Evolutionary conservation across 2,329 filamentous ascomycete genomes (phyloP).

Genomic region (Fusarium bulbicola): DNA sequence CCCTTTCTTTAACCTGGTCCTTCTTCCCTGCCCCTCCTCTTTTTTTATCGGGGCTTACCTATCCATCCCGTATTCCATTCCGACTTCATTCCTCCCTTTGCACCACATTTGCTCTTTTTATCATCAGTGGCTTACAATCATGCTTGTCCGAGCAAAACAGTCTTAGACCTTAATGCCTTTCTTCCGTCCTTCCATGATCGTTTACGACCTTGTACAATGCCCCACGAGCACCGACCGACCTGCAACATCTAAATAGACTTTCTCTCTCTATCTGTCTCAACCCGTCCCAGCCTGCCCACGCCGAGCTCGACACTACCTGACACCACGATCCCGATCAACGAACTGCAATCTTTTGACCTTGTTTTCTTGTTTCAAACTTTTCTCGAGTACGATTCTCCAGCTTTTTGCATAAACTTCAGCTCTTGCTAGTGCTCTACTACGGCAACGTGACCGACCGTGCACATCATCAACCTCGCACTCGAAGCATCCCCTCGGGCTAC

Average conservation of each 20-base stretch:
- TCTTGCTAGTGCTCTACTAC: slow-evolving; percentile 23
- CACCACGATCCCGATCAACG: slow-evolving; percentile 4
- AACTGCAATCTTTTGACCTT: slow-evolving; percentile 1
- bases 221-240: slow-evolving; percentile 37
- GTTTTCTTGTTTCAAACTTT: not conserved
- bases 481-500: slow-evolving; percentile 20
- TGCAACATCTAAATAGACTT: slow-evolving; percentile 37
- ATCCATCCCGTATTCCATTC: slow-evolving; percentile 36
- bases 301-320: slow-evolving; percentile 25
- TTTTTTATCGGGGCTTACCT: slow-evolving; percentile 35
- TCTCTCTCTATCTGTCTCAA: slow-evolving; percentile 14
- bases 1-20: slow-evolving; percentile 24
- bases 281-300: slow-evolving; percentile 27
- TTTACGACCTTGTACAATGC: slow-evolving; percentile 43
- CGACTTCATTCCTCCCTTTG: slow-evolving; percentile 37
- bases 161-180: slow-evolving; percentile 44
- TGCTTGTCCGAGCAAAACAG: slow-evolving; percentile 33
- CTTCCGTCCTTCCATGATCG: slow-evolving; percentile 38
- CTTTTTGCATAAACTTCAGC: slow-evolving; percentile 31
- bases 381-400: slow-evolving; percentile 7
- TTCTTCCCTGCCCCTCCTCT: slow-evolving; percentile 41
- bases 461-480: slow-evolving; percentile 32
- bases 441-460: slow-evolving; percentile 29
- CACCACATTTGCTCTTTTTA: slow-evolving; percentile 22
- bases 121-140: slow-evolving; percentile 35